Conservation (phyloP, 306 rosid species). For the Rubus parviflorus region DNA sequence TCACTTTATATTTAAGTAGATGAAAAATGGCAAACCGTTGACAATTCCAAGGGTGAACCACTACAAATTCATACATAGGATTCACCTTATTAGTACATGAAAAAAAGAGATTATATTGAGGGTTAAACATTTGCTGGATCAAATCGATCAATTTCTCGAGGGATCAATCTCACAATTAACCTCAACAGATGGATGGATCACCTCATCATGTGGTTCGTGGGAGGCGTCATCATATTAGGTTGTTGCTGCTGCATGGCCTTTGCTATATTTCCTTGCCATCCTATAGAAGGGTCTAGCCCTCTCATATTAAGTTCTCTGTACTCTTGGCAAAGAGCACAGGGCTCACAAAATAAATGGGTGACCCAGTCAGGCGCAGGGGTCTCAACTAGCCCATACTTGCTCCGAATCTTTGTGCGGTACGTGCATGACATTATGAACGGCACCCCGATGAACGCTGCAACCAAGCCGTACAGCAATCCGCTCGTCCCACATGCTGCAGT, state of each 20-base stretch:
- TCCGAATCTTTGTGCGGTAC: constrained; percentile 22
- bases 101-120: not conserved
- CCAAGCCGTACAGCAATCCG: constrained; percentile 18
- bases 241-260: constrained; percentile 9
- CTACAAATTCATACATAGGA: not conserved
- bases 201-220: constrained; percentile 8
- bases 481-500: constrained; percentile 23
- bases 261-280: constrained; percentile 21
- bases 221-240: constrained; percentile 13
- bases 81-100: not conserved
- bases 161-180: not conserved
- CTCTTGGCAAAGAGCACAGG: constrained; percentile 20
- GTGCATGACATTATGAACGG: constrained; percentile 32
- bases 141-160: not conserved
- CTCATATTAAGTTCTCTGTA: constrained; percentile 23
- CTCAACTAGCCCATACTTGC: constrained; percentile 19
- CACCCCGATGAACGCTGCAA: not conserved
- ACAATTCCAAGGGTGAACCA: not conserved
- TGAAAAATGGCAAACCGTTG: not conserved
- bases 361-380: constrained; percentile 24
- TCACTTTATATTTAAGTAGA: not conserved
- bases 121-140: not conserved
- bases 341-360: constrained; percentile 14
- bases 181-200: not conserved
- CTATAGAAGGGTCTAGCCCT: constrained; percentile 27